These are phyloP conservation scores for Homolaphlyctis polyrhiza DNA, from an alignment of 371 early-diverging fungal species.

Conservation along the genomic window DNA sequence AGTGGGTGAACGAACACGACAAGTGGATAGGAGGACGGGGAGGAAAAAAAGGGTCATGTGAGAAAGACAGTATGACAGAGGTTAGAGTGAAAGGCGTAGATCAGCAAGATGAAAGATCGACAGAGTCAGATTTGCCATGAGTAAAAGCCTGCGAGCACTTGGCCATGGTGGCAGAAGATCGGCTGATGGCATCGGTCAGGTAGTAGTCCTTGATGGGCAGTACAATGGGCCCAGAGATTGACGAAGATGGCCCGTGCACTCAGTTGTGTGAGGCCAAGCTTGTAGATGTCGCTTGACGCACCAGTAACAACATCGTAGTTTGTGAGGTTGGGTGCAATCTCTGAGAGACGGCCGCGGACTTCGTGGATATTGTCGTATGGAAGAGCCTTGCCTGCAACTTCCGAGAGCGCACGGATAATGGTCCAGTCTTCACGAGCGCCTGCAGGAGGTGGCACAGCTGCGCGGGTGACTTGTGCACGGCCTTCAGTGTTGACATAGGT, in stretches of 20 bases:
- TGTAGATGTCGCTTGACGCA: constrained; percentile 40
- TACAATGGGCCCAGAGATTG: constrained; percentile 19
- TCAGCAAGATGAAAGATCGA: background rate
- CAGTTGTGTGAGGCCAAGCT: constrained; percentile 41
- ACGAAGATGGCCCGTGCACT: background rate
- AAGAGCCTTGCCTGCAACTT: constrained; percentile 77
- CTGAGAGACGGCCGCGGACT: constrained; percentile 78
- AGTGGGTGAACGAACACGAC: no score
- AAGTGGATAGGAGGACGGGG: background rate
- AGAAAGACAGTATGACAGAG: background rate
- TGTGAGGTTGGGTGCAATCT: constrained; percentile 81
- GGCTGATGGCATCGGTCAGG: constrained; percentile 88
- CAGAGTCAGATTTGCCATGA: background rate
- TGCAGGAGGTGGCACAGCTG: constrained; percentile 86
- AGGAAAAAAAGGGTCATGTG: background rate
- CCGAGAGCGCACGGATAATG: constrained; percentile 93
- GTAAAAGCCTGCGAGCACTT: constrained; percentile 69
- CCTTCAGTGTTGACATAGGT: constrained; percentile 96
- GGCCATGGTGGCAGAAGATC: constrained; percentile 95
- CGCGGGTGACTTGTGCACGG: constrained; percentile 85
- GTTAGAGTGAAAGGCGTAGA: background rate
- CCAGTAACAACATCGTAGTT: constrained; percentile 66
- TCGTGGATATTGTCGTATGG: constrained; percentile 83
- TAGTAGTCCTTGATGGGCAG: constrained; percentile 81
- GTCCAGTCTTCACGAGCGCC: constrained; percentile 97